Percentiles rank a stretch among this genome's conserved stretches.
Conservation (phyloP, 169 alveolate genomes). For the Besnoitia besnoiti region DNA sequence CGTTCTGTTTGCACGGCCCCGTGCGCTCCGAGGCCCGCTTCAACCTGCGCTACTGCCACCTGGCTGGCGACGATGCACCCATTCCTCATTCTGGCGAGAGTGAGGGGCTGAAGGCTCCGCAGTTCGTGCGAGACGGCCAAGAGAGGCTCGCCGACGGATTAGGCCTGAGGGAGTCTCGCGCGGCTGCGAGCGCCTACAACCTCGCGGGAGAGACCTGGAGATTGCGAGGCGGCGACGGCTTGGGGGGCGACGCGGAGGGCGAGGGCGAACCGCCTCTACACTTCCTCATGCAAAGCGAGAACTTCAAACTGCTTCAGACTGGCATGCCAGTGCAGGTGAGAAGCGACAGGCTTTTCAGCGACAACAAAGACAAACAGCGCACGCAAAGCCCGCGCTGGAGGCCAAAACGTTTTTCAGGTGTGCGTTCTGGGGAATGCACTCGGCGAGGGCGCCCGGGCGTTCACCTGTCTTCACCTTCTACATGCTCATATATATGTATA, state of each 20-base stretch:
- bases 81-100: not conserved
- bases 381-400: too few relatives aligned
- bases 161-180: too few relatives aligned
- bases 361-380: not conserved
- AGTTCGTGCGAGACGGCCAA: too few relatives aligned
- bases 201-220: too few relatives aligned
- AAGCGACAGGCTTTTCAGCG: not conserved
- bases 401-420: too few relatives aligned
- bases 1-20: conserved; percentile 41
- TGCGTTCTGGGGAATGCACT: too few relatives aligned
- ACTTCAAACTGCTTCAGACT: conserved; percentile 29
- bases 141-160: too few relatives aligned
- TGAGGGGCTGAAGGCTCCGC: not conserved
- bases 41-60: conserved; percentile 26
- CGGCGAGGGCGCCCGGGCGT: too few relatives aligned
- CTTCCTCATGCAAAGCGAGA: conserved; percentile 10
- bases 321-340: conserved; percentile 44
- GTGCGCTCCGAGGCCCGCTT: conserved; percentile 29
- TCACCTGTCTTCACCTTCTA: not conserved
- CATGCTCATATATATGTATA: not conserved
- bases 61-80: not conserved
- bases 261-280: conserved; percentile 37
- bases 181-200: too few relatives aligned
- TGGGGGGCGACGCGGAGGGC: too few relatives aligned
- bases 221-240: too few relatives aligned